These are phyloP conservation scores for Agastache rugosa DNA, from an alignment of 257 asterid genomes.

Conservation along the genomic window DNA sequence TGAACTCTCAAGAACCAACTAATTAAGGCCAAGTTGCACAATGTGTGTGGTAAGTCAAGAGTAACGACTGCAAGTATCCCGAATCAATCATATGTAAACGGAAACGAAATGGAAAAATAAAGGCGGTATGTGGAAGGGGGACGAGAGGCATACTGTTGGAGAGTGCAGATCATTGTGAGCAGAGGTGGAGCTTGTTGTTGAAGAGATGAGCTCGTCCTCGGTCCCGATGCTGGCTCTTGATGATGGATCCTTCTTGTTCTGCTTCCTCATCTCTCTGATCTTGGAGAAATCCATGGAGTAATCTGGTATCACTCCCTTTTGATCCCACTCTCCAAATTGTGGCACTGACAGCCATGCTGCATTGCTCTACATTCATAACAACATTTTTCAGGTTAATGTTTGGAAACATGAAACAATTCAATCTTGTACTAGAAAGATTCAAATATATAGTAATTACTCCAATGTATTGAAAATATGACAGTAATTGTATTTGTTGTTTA, in stretches of 20 bases:
- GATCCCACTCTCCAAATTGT: constrained; percentile 71
- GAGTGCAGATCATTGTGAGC: constrained; percentile 47
- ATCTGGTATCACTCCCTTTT: constrained; percentile 59
- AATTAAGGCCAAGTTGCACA: neutral
- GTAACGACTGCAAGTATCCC: neutral
- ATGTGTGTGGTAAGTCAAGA: neutral
- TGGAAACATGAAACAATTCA: too few relatives aligned
- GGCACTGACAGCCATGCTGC: constrained; percentile 64
- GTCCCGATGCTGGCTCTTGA: constrained; percentile 65
- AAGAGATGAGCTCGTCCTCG: constrained; percentile 56
- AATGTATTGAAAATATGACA: too few relatives aligned
- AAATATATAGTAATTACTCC: too few relatives aligned
- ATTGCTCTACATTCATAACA: constrained; percentile 36
- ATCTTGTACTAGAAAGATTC: too few relatives aligned
- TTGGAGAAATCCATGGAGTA: constrained; percentile 67
- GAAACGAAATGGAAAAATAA: neutral
- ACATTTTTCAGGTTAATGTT: too few relatives aligned
- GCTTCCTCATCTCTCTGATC: constrained; percentile 67
- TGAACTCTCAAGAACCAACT: too few relatives aligned
- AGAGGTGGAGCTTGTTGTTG: constrained; percentile 37
- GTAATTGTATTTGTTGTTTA: neutral
- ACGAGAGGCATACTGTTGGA: constrained; percentile 59
- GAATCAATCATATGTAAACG: neutral
- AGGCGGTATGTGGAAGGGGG: neutral
- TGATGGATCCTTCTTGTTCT: constrained; percentile 64